Evolutionary conservation across 306 rosid species (phyloP).

Genomic region (Gastrolobium bilobum): DNA sequence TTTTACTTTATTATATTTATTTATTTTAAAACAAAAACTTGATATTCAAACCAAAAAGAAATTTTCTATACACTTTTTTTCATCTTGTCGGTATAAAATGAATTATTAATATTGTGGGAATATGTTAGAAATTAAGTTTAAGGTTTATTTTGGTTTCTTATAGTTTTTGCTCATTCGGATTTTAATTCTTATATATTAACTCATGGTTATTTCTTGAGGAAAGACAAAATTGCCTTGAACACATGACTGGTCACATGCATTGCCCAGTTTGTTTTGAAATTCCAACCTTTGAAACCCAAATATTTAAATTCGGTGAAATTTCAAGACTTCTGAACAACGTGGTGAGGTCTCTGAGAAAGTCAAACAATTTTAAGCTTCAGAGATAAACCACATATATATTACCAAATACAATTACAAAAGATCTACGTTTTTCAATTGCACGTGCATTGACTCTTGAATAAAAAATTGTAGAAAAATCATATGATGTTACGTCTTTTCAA

Average conservation of each 20-base stretch:
- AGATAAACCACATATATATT: not conserved
- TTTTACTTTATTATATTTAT: too few relatives aligned
- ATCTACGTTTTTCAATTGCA: conserved; percentile 37
- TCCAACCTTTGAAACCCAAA: not conserved
- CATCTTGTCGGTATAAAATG: too few relatives aligned
- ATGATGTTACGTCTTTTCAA: not conserved
- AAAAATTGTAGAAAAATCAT: not conserved
- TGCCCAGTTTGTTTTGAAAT: not conserved
- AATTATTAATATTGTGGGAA: too few relatives aligned
- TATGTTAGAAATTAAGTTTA: too few relatives aligned
- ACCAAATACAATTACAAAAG: too few relatives aligned
- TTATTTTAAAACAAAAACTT: too few relatives aligned
- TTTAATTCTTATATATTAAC: not conserved
- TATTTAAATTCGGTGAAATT: not conserved
- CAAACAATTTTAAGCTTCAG: not conserved
- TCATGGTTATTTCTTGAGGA: not conserved
- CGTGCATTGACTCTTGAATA: conserved; percentile 45
- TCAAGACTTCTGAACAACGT: not conserved
- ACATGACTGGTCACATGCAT: not conserved
- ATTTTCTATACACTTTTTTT: too few relatives aligned
- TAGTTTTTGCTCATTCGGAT: too few relatives aligned
- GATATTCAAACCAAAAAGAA: too few relatives aligned
- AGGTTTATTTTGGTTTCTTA: too few relatives aligned
- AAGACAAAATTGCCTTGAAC: not conserved
- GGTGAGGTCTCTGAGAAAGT: not conserved